Conservation (phyloP, 352 stramenopile genomes). For the Phytopythium delawarense region DNA sequence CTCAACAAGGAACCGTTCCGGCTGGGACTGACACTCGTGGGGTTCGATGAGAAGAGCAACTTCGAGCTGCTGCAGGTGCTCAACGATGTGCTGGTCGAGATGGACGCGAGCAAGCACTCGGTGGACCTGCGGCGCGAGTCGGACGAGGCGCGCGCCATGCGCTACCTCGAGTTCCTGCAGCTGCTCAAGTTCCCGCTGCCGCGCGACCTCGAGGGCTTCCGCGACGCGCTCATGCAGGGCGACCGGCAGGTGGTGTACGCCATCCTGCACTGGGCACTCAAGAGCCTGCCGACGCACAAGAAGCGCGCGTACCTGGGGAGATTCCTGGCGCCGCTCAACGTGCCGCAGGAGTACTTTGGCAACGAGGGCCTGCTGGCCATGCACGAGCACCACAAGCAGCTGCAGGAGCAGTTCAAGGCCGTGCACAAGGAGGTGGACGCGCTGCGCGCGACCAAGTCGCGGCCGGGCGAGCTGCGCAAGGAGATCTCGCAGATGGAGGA, state of each 20-base stretch:
- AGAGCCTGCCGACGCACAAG: constrained; percentile 80
- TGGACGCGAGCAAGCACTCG: constrained; percentile 78
- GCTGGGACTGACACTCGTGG: constrained; percentile 84
- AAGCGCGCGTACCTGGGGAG: constrained; percentile 93
- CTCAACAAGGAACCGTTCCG: constrained; percentile 93
- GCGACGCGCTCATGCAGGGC: constrained; percentile 71
- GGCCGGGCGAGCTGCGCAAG: constrained; percentile 78
- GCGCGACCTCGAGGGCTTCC: constrained; percentile 66
- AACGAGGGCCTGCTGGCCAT: constrained; percentile 80
- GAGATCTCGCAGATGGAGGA: constrained; percentile 92
- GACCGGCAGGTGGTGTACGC: constrained; percentile 89
- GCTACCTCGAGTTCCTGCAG: constrained; percentile 91
- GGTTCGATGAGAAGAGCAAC: constrained; percentile 93
- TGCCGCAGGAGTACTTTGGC: constrained; percentile 92
- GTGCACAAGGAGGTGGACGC: constrained; percentile 90
- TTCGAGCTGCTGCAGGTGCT: constrained; percentile 93
- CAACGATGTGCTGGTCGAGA: constrained; percentile 89
- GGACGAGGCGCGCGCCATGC: constrained; percentile 67
- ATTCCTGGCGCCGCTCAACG: constrained; percentile 90
- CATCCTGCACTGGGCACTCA: constrained; percentile 91
- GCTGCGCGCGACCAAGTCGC: constrained; percentile 70
- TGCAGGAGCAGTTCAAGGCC: constrained; percentile 92
- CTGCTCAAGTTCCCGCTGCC: constrained; percentile 92
- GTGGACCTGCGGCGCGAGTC: constrained; percentile 83
- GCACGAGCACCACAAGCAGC: constrained; percentile 89